Evolutionary conservation across 2,329 filamentous ascomycete genomes (phyloP).

Genomic region (Ceratocystis diversiconidia): DNA sequence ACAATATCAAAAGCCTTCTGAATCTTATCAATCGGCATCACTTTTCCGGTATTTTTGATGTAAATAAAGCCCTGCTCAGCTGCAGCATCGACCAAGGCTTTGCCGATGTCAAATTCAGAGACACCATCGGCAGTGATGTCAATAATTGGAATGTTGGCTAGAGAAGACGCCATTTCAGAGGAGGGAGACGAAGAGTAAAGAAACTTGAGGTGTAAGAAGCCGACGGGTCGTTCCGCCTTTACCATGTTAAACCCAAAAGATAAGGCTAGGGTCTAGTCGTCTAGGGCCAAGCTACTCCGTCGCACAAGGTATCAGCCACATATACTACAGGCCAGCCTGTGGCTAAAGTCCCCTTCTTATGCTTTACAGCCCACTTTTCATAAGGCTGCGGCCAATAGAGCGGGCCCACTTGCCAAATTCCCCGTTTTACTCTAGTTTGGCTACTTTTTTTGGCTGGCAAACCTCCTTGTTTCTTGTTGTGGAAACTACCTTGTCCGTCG

Average conservation of each 20-base stretch:
- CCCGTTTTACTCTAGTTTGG: not conserved
- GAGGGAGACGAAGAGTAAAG: not conserved
- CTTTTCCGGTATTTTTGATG: slow-evolving; percentile 57
- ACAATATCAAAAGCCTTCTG: slow-evolving; percentile 62
- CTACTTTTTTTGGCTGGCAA: not conserved
- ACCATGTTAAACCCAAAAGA: not conserved
- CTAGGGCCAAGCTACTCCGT: not conserved
- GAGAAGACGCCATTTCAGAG: slow-evolving; percentile 1
- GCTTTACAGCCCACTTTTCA: not conserved
- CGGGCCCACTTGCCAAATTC: not conserved
- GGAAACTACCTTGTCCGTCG: slow-evolving; percentile 1
- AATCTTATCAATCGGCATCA: slow-evolving; percentile 53
- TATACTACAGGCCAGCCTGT: not conserved
- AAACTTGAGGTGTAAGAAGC: not conserved
- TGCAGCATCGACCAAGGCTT: slow-evolving; percentile 64
- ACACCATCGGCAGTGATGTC: slow-evolving; percentile 52
- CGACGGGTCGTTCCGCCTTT: not conserved
- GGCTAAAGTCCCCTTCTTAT: not conserved
- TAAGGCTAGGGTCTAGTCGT: not conserved
- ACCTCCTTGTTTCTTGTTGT: slow-evolving; percentile 3
- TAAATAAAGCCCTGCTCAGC: slow-evolving; percentile 80
- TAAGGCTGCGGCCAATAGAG: not conserved
- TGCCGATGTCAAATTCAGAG: slow-evolving; percentile 43
- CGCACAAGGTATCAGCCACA: not conserved
- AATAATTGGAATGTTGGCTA: slow-evolving; percentile 59